A percentile compares a stretch with the other conserved stretches of the same genome.
phyloP scores from a whole-genome alignment of 2,329 filamentous ascomycete species.

The Clonostachys rhizophaga region DNA sequence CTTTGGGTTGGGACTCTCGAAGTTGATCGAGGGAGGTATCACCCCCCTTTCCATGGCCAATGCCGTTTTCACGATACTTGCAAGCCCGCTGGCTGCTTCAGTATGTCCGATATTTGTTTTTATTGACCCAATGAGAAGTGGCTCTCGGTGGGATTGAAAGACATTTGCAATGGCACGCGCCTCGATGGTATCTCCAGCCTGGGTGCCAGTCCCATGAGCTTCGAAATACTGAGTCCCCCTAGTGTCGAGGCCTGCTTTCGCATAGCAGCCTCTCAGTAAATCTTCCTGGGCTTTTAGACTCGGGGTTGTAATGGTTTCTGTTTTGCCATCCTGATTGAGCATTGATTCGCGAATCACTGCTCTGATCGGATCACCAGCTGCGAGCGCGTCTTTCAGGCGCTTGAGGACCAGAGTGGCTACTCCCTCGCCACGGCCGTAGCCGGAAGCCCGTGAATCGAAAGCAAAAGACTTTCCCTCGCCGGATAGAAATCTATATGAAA shows the following conservation, averaged over 20 bases:
- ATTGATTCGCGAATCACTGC: slow-evolving; percentile 41
- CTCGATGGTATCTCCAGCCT: slow-evolving; percentile 16
- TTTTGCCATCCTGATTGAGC: slow-evolving; percentile 48
- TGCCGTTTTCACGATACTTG: slow-evolving; percentile 40
- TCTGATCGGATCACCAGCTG: slow-evolving; percentile 44
- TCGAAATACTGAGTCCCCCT: slow-evolving; percentile 29
- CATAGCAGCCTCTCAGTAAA: slow-evolving; percentile 19
- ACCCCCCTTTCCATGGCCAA: slow-evolving; percentile 26
- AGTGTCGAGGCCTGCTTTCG: slow-evolving; percentile 6
- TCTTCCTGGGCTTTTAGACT: slow-evolving; percentile 25
- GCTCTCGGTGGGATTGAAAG: slow-evolving; percentile 9
- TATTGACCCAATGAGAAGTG: slow-evolving; percentile 10
- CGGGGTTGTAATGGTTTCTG: slow-evolving; percentile 48
- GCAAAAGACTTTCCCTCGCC: slow-evolving; percentile 4
- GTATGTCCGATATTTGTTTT: slow-evolving; percentile 18
- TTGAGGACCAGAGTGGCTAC: slow-evolving; percentile 49
- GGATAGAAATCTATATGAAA: background rate
- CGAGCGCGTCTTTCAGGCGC: slow-evolving; percentile 42
- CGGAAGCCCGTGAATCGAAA: background rate
- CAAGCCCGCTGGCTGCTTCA: slow-evolving; percentile 30
- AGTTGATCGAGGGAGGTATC: slow-evolving; percentile 22
- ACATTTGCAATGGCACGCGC: slow-evolving; percentile 28
- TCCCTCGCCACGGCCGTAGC: slow-evolving; percentile 54
- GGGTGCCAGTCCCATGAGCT: slow-evolving; percentile 33
- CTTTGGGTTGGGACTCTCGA: slow-evolving; percentile 1